These are phyloP conservation scores for Botrytis hyacinthi DNA, from an alignment of 2,329 filamentous ascomycete genomes.

Conservation along the genomic window DNA sequence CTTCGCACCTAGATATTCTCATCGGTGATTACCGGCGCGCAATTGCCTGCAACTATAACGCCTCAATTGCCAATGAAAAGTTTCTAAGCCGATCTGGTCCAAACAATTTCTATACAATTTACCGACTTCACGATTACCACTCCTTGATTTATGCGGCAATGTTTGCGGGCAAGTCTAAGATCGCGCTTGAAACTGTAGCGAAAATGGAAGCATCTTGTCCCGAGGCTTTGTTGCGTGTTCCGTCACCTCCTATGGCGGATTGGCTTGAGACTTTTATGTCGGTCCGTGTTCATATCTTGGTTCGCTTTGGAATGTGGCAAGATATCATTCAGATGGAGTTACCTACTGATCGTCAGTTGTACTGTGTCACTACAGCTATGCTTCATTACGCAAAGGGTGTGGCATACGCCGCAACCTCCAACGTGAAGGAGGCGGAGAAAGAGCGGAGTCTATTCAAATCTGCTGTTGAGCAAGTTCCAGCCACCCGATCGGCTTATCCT, in stretches of 20 bases:
- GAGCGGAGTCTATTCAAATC: conserved; percentile 52
- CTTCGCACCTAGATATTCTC: conserved; percentile 71
- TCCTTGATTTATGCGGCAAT: conserved; percentile 75
- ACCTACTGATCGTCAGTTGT: conserved; percentile 58
- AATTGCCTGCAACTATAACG: conserved; percentile 64
- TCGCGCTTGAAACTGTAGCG: conserved; percentile 59
- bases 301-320: conserved; percentile 72
- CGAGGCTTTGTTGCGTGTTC: conserved; percentile 59
- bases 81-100: conserved; percentile 59
- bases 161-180: conserved; percentile 65
- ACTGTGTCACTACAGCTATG: conserved; percentile 68
- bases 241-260: conserved; percentile 73
- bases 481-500: conserved; percentile 64
- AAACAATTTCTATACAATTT: conserved; percentile 73
- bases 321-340: conserved; percentile 58
- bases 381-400: conserved; percentile 66
- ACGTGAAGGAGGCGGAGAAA: conserved; percentile 52
- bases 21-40: conserved; percentile 68
- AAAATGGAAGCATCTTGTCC: conserved; percentile 62
- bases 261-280: conserved; percentile 72
- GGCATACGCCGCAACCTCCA: conserved; percentile 59
- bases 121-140: conserved; percentile 72
- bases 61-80: conserved; percentile 65
- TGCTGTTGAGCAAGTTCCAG: conserved; percentile 52
- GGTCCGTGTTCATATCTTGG: conserved; percentile 65